phyloP scores from a whole-genome alignment of 1,139 yeast species.

The Pichia sp. region DNA sequence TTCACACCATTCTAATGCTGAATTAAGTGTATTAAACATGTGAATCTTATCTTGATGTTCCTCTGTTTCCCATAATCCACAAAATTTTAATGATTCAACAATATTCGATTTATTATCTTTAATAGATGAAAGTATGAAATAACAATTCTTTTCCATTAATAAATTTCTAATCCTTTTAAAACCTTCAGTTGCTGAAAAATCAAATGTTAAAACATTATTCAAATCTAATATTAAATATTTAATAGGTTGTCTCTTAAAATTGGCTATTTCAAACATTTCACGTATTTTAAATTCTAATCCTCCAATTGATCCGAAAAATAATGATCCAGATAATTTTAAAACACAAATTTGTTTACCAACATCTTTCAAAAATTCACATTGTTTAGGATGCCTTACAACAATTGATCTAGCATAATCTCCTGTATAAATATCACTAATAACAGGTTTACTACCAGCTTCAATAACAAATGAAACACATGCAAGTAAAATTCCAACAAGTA shows the following conservation, averaged over 20 bases:
- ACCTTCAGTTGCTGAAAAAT: constrained; percentile 95
- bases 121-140: constrained; percentile 73
- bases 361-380: constrained; percentile 73
- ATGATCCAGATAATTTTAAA: constrained; percentile 75
- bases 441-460: constrained; percentile 80
- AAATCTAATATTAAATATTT: constrained; percentile 79
- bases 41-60: constrained; percentile 40
- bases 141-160: constrained; percentile 61
- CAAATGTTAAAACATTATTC: constrained; percentile 70
- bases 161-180: constrained; percentile 80
- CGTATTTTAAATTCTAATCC: constrained; percentile 77
- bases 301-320: constrained; percentile 93
- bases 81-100: constrained; percentile 57
- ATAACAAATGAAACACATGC: constrained; percentile 91
- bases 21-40: constrained; percentile 67
- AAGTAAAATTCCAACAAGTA: constrained; percentile 78
- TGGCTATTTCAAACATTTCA: constrained; percentile 50
- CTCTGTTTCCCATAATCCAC: constrained; percentile 56
- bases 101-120: constrained; percentile 47
- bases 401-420: constrained; percentile 90
- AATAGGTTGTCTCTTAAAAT: constrained; percentile 48
- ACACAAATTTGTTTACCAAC: constrained; percentile 91
- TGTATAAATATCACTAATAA: constrained; percentile 73
- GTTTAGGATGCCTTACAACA: constrained; percentile 85
- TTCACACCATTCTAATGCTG: constrained; percentile 96